Base-by-base conservation (phyloP, 2,329 filamentous ascomycete genomes). In the Colletotrichum sp. region DNA sequence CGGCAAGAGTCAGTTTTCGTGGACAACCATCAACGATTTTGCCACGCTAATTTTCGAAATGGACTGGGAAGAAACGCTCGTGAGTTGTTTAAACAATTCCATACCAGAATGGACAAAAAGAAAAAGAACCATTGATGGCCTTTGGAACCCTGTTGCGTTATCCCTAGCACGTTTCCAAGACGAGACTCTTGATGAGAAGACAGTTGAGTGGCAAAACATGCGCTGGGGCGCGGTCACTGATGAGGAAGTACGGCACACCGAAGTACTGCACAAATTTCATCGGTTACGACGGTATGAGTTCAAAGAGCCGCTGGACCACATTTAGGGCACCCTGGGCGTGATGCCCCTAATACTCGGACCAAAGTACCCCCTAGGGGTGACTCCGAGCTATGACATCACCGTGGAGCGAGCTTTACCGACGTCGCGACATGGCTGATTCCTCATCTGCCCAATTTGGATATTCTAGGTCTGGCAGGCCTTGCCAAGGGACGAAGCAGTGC, bases 191-290 rank as follows among this genome's bases (percentile, higher is more conserved):
- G 9, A n/a, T 21, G 21, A 55, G 3, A 9, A 6, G 4, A 47
- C 63, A 36, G 13, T 16, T 5, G 18, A 62, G 8, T 72, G 69
- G 67, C 67, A 70, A 33, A 66, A 38, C 18, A 36, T 9, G 7
- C 67, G 69, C 15, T 73, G 71, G 71, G 61, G 67, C 8, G 29
- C 71, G 4, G 33, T n/a, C 13, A 73, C 68, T 15, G 61, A 73
- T 2, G 38, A 55, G 6, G 68, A 71, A 8, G 63, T 57, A 2
- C 54, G 61, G 2, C 63, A 73, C 34, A 33, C 71, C 8, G 68
- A 71, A 8, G 54, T 71, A 8, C 43, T 73, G 15, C 61, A 73
- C 8, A 73, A 47, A 15, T 57, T 73, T 12, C 71, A 73, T 38
- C 11, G 67, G 18, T 11, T 73, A 15, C 33, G 71, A 8, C 27